Percentiles rank a stretch among this genome's conserved stretches.
Conservation (phyloP, 495 filamentous ascomycete genomes). For the Penicillium daleae region DNA sequence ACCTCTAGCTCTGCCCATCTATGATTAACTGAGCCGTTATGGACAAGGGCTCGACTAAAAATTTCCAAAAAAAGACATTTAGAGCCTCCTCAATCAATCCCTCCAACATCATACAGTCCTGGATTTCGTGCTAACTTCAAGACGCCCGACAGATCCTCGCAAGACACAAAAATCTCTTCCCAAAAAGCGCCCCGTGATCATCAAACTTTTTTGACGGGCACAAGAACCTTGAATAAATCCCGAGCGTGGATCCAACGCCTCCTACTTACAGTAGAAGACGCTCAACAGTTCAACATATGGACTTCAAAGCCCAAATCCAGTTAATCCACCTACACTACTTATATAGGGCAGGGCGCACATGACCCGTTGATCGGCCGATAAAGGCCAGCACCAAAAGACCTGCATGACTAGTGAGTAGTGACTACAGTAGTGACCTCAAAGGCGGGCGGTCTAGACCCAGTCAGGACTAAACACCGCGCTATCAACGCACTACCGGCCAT, state of each 20-base stretch:
- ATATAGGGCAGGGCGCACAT: constrained; percentile 3
- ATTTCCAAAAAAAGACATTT: no score
- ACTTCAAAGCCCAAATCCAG: neutral
- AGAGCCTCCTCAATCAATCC: neutral
- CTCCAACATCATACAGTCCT: neutral
- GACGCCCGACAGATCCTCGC: neutral
- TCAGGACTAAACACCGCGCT: constrained; percentile 5
- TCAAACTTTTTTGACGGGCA: neutral
- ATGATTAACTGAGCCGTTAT: no score
- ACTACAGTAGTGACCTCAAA: neutral
- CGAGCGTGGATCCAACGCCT: neutral
- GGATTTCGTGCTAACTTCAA: neutral
- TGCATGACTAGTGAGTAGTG: no score
- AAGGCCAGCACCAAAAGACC: neutral
- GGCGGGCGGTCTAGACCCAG: constrained; percentile 6
- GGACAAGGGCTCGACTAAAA: no score
- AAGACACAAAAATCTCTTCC: neutral
- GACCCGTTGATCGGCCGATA: constrained; percentile 15
- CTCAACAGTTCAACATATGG: constrained; percentile 1
- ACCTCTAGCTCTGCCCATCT: no score
- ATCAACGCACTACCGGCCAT: constrained; percentile 1
- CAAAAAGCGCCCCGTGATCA: neutral
- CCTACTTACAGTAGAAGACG: neutral
- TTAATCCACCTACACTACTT: no score
- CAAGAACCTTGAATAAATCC: neutral